These are phyloP conservation scores for Aureobasidium mangrovei DNA, from an alignment of 2,329 filamentous ascomycete species.

Conservation along the genomic window DNA sequence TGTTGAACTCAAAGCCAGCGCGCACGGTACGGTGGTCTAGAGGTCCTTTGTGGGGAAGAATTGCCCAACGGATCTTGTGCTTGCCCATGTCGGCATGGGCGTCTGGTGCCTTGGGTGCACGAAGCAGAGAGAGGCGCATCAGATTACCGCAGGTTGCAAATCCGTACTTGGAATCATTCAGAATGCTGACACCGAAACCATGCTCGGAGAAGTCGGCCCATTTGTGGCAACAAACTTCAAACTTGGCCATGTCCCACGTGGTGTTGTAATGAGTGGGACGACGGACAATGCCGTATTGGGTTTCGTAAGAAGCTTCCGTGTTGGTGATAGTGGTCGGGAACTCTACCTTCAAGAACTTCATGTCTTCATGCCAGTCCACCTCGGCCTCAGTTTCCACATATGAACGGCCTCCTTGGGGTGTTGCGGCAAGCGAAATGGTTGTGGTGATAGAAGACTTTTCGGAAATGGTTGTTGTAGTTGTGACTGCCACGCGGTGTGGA, in stretches of 20 bases:
- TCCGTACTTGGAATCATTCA: constrained; percentile 94
- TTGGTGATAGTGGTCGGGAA: constrained; percentile 89
- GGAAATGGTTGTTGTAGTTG: constrained; percentile 80
- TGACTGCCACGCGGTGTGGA: constrained; percentile 68
- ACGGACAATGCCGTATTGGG: constrained; percentile 79
- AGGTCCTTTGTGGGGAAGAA: constrained; percentile 70
- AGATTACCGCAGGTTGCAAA: constrained; percentile 83
- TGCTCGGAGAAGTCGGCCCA: constrained; percentile 86
- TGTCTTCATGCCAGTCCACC: constrained; percentile 94
- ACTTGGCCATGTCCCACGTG: constrained; percentile 94
- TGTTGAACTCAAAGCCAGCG: constrained; percentile 85
- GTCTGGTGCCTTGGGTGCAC: constrained; percentile 86
- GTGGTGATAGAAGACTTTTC: constrained; percentile 79
- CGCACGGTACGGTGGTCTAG: constrained; percentile 67
- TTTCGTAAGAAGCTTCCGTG: constrained; percentile 90
- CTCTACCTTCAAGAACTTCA: constrained; percentile 98
- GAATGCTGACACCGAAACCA: constrained; percentile 80
- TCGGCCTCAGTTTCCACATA: constrained; percentile 72
- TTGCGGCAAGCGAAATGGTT: constrained; percentile 69
- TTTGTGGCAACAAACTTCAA: constrained; percentile 92
- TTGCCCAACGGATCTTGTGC: constrained; percentile 81
- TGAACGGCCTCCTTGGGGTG: constrained; percentile 48
- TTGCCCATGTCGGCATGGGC: constrained; percentile 82
- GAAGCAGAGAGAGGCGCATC: constrained; percentile 81
- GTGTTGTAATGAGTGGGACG: constrained; percentile 98